A percentile compares a stretch with the other conserved stretches of the same genome.
Conservation (phyloP, 2,329 filamentous ascomycete species). For the Zymoseptoria tritici region DNA sequence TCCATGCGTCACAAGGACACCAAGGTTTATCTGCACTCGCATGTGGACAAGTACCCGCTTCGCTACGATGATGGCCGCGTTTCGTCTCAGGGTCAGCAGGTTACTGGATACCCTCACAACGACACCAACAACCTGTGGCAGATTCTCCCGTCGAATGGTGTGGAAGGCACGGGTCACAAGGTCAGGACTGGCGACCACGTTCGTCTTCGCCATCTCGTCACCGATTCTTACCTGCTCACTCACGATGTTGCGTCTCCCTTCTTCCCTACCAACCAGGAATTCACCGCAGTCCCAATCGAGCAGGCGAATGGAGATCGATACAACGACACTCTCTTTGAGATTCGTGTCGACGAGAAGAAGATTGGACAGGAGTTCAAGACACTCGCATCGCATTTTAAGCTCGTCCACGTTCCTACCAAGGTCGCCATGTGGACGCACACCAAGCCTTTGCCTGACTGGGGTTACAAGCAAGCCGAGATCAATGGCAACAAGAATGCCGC, state of each 20-base stretch:
- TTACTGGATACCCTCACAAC: slow-evolving; percentile 95
- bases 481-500: slow-evolving; percentile 96
- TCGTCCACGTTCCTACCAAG: slow-evolving; percentile 88
- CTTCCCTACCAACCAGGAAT: slow-evolving; percentile 97
- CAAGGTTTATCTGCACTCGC: slow-evolving; percentile 91
- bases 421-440: slow-evolving; percentile 99
- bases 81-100: slow-evolving; percentile 92
- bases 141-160: slow-evolving; percentile 60
- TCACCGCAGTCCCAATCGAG: slow-evolving; percentile 70
- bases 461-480: slow-evolving; percentile 93
- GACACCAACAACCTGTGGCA: slow-evolving; percentile 99
- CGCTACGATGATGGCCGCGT: slow-evolving; percentile 96
- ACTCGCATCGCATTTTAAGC: slow-evolving; percentile 87
- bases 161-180: slow-evolving; percentile 51
- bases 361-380: slow-evolving; percentile 76
- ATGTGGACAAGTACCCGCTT: slow-evolving; percentile 79
- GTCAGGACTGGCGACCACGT: slow-evolving; percentile 82
- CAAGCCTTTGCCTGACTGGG: slow-evolving; percentile 94
- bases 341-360: slow-evolving; percentile 84
- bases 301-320: slow-evolving; percentile 65
- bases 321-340: slow-evolving; percentile 89
- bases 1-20: slow-evolving; percentile 94
- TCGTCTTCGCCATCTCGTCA: slow-evolving; percentile 77
- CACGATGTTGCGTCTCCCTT: slow-evolving; percentile 96
- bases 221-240: slow-evolving; percentile 77